Conservation (phyloP, 352 stramenopile genomes). For the Pythium myriotylum region DNA sequence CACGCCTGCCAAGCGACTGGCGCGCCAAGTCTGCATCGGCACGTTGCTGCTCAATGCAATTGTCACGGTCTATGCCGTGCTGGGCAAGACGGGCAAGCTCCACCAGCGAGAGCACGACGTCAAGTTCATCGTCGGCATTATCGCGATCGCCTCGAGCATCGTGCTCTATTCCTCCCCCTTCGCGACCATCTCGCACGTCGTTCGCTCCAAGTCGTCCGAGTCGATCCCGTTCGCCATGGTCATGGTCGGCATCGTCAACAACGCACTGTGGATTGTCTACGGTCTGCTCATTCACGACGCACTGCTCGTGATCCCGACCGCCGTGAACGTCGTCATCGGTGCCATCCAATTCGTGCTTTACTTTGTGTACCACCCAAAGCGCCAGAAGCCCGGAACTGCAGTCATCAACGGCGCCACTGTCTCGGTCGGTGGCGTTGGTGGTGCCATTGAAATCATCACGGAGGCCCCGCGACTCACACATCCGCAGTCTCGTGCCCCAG, state of each 20-base stretch:
- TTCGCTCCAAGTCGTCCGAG: constrained; percentile 51
- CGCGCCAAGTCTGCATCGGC: constrained; percentile 36
- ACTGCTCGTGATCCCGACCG: constrained; percentile 58
- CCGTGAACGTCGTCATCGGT: constrained; percentile 52
- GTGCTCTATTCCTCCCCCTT: constrained; percentile 71
- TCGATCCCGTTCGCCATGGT: constrained; percentile 73
- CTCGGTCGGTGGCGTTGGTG: constrained; percentile 1
- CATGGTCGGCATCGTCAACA: constrained; percentile 65
- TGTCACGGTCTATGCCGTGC: constrained; percentile 52
- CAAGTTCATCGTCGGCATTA: constrained; percentile 39
- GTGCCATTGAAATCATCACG: constrained; percentile 33
- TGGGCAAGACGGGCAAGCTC: constrained; percentile 36
- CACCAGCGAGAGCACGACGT: constrained; percentile 34
- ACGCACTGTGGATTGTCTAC: constrained; percentile 76
- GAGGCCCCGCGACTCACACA: constrained; percentile 18
- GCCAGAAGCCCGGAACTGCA: constrained; percentile 14
- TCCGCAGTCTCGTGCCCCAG: not conserved
- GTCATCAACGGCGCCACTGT: constrained; percentile 17
- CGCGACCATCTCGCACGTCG: constrained; percentile 51
- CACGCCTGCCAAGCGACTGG: constrained; percentile 35
- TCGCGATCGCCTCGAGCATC: constrained; percentile 58
- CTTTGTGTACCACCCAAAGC: constrained; percentile 48
- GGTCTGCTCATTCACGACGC: constrained; percentile 49
- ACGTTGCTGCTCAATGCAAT: constrained; percentile 45
- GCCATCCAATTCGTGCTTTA: constrained; percentile 61